phyloP scores from a whole-genome alignment of 2,329 filamentous ascomycete species.

The Exophiala alcalophila region DNA sequence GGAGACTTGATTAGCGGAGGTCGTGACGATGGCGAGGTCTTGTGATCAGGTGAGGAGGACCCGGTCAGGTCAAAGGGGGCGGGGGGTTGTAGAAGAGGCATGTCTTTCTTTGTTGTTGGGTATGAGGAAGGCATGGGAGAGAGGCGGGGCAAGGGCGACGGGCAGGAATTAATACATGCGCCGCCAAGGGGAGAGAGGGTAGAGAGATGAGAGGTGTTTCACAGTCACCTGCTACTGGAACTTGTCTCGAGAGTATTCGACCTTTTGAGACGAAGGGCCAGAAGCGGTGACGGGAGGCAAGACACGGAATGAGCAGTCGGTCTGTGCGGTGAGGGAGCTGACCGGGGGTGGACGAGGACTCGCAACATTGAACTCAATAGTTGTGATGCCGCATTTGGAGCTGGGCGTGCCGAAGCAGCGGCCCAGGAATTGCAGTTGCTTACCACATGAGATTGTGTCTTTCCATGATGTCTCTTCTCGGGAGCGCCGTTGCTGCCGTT shows the following conservation, averaged over 20 bases:
- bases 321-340: constrained; percentile 13
- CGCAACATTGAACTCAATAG: constrained; percentile 5
- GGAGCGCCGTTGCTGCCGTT: constrained; percentile 30
- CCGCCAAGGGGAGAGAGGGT: too few relatives aligned
- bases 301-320: too few relatives aligned
- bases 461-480: constrained; percentile 52
- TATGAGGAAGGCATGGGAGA: neutral
- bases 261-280: too few relatives aligned
- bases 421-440: constrained; percentile 34
- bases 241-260: too few relatives aligned
- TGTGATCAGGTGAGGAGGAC: neutral
- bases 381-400: constrained; percentile 4
- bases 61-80: constrained; percentile 10
- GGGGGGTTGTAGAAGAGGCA: constrained; percentile 18
- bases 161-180: too few relatives aligned
- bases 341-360: neutral
- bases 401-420: neutral
- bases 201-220: too few relatives aligned
- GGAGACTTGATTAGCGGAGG: constrained; percentile 21
- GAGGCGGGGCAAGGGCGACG: too few relatives aligned
- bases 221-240: too few relatives aligned
- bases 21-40: neutral
- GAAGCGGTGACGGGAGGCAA: too few relatives aligned
- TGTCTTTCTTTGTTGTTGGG: too few relatives aligned
- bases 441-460: constrained; percentile 57